These are phyloP conservation scores for Penicillium freii DNA, from an alignment of 2,329 filamentous ascomycete species.

Conservation along the genomic window DNA sequence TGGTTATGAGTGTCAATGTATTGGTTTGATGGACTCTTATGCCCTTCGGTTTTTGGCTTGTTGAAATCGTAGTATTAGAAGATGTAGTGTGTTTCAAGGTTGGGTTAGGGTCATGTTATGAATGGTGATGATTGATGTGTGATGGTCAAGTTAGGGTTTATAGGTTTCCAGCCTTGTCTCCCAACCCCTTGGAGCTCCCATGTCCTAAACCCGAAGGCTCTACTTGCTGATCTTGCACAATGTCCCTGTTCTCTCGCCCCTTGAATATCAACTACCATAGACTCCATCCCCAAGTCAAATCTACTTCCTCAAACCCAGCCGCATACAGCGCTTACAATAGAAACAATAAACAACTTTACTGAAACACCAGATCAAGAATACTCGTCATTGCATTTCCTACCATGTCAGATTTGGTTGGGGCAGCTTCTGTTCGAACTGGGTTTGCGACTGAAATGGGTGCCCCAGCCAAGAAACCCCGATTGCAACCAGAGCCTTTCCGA, in stretches of 20 bases:
- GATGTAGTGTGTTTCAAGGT: constrained; percentile 5
- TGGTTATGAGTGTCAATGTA: constrained; percentile 11
- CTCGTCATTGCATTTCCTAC: not conserved
- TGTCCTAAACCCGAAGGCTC: too few relatives aligned
- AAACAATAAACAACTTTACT: not conserved
- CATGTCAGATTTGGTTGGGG: too few relatives aligned
- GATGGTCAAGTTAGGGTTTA: not conserved
- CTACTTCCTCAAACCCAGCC: not conserved
- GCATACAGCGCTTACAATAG: not conserved
- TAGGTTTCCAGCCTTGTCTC: not conserved
- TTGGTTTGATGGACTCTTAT: not conserved
- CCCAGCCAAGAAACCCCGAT: too few relatives aligned
- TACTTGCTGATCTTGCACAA: not conserved
- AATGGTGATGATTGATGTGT: constrained; percentile 7
- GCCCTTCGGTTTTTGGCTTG: not conserved
- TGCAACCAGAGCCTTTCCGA: too few relatives aligned
- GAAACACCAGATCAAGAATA: not conserved
- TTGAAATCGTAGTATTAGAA: constrained; percentile 4
- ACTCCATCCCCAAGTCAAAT: not conserved
- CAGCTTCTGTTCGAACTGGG: too few relatives aligned
- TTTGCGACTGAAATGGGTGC: too few relatives aligned
- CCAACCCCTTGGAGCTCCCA: not conserved
- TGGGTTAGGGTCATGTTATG: too few relatives aligned
- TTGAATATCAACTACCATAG: not conserved
- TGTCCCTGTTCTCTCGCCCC: not conserved